Conservation (phyloP, 2,329 filamentous ascomycete genomes). For the Arthrinium puccinioides region DNA sequence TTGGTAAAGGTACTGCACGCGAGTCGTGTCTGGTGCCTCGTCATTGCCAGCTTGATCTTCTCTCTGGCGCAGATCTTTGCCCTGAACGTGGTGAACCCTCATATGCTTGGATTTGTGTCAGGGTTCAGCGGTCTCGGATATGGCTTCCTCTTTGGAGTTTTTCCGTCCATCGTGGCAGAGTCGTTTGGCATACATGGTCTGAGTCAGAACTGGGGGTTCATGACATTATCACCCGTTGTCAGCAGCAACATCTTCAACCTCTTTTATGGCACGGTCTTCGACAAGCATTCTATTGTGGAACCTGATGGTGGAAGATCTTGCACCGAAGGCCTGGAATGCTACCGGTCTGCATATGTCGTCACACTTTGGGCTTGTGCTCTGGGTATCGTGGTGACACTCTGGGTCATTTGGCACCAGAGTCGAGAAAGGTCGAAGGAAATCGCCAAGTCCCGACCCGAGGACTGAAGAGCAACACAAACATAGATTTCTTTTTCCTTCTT, state of each 20-base stretch:
- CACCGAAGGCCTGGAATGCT: slow-evolving; percentile 71
- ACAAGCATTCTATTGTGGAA: slow-evolving; percentile 65
- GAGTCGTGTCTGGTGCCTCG: slow-evolving; percentile 86
- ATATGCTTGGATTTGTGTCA: slow-evolving; percentile 71
- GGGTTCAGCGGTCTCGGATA: slow-evolving; percentile 82
- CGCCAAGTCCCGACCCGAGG: not conserved
- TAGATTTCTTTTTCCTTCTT: no score
- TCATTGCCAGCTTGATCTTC: slow-evolving; percentile 71
- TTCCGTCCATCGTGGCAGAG: slow-evolving; percentile 82
- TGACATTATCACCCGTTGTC: slow-evolving; percentile 82
- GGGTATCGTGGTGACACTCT: slow-evolving; percentile 63
- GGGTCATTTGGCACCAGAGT: slow-evolving; percentile 58
- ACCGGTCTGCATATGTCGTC: slow-evolving; percentile 70
- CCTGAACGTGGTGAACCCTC: slow-evolving; percentile 67
- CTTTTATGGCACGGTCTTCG: slow-evolving; percentile 79
- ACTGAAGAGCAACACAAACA: no score
- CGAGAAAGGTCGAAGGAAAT: slow-evolving; percentile 28
- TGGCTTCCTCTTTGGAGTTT: slow-evolving; percentile 89
- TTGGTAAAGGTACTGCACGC: slow-evolving; percentile 74
- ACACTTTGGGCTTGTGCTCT: slow-evolving; percentile 66
- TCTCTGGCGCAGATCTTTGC: slow-evolving; percentile 71
- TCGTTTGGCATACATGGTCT: slow-evolving; percentile 85
- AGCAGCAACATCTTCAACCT: slow-evolving; percentile 91
- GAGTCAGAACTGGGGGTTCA: slow-evolving; percentile 92
- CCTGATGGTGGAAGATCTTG: slow-evolving; percentile 67